Evolutionary conservation across 176 grass and related monocot genomes (phyloP).

Genomic region (Oryza australiensis): DNA sequence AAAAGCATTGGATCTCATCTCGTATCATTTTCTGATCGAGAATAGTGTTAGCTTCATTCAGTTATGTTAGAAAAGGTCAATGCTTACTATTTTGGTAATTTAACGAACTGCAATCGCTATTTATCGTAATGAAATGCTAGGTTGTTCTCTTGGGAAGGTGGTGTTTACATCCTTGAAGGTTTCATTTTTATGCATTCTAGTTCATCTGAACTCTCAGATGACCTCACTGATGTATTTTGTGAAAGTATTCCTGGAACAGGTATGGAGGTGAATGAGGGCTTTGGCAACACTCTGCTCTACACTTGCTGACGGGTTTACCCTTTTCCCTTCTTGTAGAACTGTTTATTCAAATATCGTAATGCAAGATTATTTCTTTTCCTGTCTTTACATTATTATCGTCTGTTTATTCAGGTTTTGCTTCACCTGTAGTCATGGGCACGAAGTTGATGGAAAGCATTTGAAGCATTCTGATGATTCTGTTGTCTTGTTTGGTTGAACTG

Average conservation of each 20-base stretch:
- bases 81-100: slow-evolving; percentile 50
- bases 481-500: background rate
- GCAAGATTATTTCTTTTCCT: background rate
- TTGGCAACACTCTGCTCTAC: background rate
- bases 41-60: slow-evolving; percentile 39
- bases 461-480: background rate
- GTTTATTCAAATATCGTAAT: background rate
- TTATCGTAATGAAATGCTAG: slow-evolving; percentile 41
- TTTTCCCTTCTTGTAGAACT: background rate
- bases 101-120: slow-evolving; percentile 34
- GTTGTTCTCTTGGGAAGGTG: slow-evolving; percentile 31
- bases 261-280: background rate
- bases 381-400: background rate
- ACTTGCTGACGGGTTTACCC: too few relatives aligned
- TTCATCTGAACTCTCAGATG: background rate
- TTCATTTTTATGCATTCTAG: background rate
- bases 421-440: background rate
- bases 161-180: too few relatives aligned
- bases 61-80: slow-evolving; percentile 44
- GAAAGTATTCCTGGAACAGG: slow-evolving; percentile 6
- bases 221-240: background rate
- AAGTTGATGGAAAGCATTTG: background rate
- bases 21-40: slow-evolving; percentile 59
- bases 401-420: background rate
- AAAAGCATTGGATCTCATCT: slow-evolving; percentile 27